Evolutionary conservation across 2,329 filamentous ascomycete genomes (phyloP).

Genomic region (Moelleriella libera): DNA sequence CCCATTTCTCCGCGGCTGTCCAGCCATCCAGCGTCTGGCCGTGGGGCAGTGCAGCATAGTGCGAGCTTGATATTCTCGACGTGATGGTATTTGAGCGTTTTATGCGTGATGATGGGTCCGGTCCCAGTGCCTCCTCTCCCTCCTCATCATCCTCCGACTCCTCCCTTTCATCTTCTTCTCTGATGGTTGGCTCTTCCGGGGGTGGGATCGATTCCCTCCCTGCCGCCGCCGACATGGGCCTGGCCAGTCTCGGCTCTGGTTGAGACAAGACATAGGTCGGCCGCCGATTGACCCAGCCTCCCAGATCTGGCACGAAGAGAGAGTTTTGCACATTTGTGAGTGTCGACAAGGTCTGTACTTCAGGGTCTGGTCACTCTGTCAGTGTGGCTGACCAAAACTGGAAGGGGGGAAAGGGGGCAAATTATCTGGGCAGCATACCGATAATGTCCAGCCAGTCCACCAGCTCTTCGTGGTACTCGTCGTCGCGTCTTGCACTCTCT

Average conservation of each 20-base stretch:
- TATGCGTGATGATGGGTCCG: conserved; percentile 11
- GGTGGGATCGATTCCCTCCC: background rate
- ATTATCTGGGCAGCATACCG: conserved; percentile 12
- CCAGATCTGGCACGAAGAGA: conserved; percentile 72
- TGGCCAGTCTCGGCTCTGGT: background rate
- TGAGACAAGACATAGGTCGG: conserved; percentile 64
- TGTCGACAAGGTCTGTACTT: conserved; percentile 69
- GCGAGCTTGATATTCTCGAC: conserved; percentile 52
- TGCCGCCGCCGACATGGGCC: background rate
- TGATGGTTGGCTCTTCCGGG: conserved; percentile 7
- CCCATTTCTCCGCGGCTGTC: conserved; percentile 57
- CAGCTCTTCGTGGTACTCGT: conserved; percentile 23
- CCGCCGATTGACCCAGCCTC: conserved; percentile 57
- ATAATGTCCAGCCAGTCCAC: conserved; percentile 26
- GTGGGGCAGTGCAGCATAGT: conserved; percentile 69
- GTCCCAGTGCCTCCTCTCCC: background rate
- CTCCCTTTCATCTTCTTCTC: background rate
- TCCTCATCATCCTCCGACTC: background rate
- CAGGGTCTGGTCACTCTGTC: conserved; percentile 48
- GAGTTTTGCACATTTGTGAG: conserved; percentile 86
- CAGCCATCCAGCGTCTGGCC: conserved; percentile 60
- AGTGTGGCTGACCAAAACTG: background rate
- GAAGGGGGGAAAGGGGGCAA: background rate
- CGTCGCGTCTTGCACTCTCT: conserved; percentile 8
- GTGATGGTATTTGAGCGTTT: conserved; percentile 45